Evolutionary conservation across 2,329 filamentous ascomycete genomes (phyloP).

Genomic region (Curvularia spicifera): DNA sequence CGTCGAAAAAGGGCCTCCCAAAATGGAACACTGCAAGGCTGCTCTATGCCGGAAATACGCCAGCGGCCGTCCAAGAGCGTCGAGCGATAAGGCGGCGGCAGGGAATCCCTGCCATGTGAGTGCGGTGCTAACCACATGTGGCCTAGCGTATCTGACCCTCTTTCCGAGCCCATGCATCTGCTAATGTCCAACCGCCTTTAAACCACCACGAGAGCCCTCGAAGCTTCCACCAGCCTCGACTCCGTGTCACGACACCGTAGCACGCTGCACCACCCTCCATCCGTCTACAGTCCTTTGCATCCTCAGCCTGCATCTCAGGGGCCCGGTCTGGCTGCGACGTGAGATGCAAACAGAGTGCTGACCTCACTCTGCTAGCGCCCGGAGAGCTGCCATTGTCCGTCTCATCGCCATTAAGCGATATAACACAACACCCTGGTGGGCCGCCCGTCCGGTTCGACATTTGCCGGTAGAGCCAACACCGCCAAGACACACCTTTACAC

Average conservation of each 20-base stretch:
- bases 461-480: background rate
- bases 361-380: conserved; percentile 4
- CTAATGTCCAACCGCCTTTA: background rate
- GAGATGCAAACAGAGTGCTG: conserved; percentile 2
- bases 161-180: too few relatives aligned
- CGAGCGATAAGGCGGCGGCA: conserved; percentile 19
- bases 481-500: background rate
- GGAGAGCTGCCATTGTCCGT: conserved; percentile 1
- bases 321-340: background rate
- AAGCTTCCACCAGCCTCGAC: background rate
- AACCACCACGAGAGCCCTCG: background rate
- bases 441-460: background rate
- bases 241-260: background rate
- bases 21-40: conserved; percentile 4
- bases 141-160: too few relatives aligned
- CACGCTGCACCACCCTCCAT: background rate
- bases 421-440: background rate
- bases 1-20: background rate
- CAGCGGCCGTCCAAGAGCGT: conserved; percentile 14
- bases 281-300: background rate
- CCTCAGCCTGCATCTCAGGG: background rate
- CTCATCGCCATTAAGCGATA: background rate
- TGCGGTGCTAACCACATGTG: too few relatives aligned
- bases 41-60: conserved; percentile 10
- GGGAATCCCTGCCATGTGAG: conserved; percentile 2